These are phyloP conservation scores for Leptographium wingfieldii DNA, from an alignment of 2,329 filamentous ascomycete genomes.

Conservation along the genomic window DNA sequence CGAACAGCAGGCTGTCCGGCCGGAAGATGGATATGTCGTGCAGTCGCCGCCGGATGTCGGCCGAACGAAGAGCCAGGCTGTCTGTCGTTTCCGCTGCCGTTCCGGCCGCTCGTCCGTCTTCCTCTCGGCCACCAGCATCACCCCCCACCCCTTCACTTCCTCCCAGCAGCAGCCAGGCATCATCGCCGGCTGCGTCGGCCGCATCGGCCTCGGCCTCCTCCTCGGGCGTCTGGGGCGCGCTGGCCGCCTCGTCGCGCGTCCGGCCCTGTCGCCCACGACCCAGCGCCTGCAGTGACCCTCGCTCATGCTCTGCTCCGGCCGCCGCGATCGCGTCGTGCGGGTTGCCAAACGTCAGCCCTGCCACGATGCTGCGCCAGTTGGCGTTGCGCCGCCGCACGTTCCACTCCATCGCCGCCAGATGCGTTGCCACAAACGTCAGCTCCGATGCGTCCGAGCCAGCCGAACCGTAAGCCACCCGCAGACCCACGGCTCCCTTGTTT, in stretches of 20 bases:
- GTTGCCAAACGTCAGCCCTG: constrained; percentile 62
- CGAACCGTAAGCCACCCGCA: constrained; percentile 49
- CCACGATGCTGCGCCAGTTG: constrained; percentile 79
- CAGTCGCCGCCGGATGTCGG: constrained; percentile 19
- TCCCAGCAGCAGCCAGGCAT: constrained; percentile 22
- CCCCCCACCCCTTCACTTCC: not conserved
- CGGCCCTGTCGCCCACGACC: constrained; percentile 8
- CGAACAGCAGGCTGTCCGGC: constrained; percentile 64
- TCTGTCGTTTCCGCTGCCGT: too few species aligned
- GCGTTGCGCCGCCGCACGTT: constrained; percentile 63
- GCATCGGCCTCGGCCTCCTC: constrained; percentile 22
- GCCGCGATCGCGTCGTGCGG: constrained; percentile 24
- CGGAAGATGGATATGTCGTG: constrained; percentile 58
- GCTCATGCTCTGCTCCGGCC: not conserved
- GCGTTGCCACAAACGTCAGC: constrained; percentile 77
- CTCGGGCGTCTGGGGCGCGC: constrained; percentile 15
- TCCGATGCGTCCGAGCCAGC: constrained; percentile 24
- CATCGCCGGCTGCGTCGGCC: constrained; percentile 9
- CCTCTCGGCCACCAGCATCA: constrained; percentile 2
- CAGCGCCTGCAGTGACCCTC: not conserved
- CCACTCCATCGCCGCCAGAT: constrained; percentile 80
- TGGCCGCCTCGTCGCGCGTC: constrained; percentile 12
- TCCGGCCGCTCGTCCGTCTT: not conserved
- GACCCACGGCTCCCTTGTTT: constrained; percentile 85
- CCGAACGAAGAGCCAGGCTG: not conserved